Percentiles rank a stretch among this genome's conserved stretches.
These are phyloP conservation scores for Stylonectria norvegica DNA, from an alignment of 2,329 filamentous ascomycete species.

Conservation along the genomic window DNA sequence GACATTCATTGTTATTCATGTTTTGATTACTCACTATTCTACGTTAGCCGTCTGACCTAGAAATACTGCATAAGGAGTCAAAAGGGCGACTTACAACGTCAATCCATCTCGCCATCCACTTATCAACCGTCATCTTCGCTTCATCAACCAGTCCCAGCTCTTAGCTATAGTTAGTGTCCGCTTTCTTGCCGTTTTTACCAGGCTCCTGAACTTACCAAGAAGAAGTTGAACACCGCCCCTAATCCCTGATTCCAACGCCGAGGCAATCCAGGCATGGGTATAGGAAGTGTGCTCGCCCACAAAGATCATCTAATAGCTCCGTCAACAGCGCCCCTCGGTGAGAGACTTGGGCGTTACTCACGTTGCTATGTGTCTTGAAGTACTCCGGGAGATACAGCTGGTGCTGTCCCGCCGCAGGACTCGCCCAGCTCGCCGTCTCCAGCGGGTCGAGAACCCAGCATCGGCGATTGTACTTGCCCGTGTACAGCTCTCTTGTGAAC, in stretches of 20 bases:
- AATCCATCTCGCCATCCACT: slow-evolving; percentile 60
- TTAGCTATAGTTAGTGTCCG: slow-evolving; percentile 52
- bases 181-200: slow-evolving; percentile 40
- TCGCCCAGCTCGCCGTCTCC: slow-evolving; percentile 50
- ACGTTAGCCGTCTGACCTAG: too few species aligned
- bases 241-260: slow-evolving; percentile 64
- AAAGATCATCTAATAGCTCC: slow-evolving; percentile 52
- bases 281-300: slow-evolving; percentile 68
- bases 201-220: slow-evolving; percentile 17
- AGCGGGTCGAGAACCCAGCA: slow-evolving; percentile 5
- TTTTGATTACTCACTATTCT: too few species aligned
- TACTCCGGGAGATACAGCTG: slow-evolving; percentile 69
- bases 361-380: slow-evolving; percentile 61
- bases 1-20: too few species aligned
- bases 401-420: slow-evolving; percentile 60
- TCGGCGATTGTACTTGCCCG: slow-evolving; percentile 1
- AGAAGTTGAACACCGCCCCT: slow-evolving; percentile 57
- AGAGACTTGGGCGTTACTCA: neutral
- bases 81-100: slow-evolving; percentile 2
- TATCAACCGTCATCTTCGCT: slow-evolving; percentile 52
- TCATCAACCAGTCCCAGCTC: slow-evolving; percentile 58
- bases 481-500: slow-evolving; percentile 2
- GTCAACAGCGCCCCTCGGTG: neutral
- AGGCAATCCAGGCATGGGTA: slow-evolving; percentile 68
- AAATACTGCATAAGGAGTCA: too few species aligned